phyloP scores from a whole-genome alignment of 257 asterid genomes.

The Capsicum baccatum region DNA sequence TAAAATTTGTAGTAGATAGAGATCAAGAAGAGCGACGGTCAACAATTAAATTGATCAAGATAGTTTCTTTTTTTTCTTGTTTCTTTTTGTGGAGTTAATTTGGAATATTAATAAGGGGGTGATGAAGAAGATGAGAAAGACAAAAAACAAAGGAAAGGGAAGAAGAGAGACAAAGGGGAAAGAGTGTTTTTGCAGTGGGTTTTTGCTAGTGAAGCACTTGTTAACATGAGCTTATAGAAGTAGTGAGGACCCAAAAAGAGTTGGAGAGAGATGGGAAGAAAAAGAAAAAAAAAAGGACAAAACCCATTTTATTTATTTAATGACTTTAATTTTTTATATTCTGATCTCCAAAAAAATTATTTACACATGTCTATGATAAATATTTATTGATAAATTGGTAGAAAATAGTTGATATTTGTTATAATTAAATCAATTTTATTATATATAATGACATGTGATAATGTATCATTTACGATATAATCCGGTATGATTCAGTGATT shows the following conservation, averaged over 20 bases:
- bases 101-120: conserved; percentile 26
- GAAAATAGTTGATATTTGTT: background rate
- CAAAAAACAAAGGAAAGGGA: conserved; percentile 28
- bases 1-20: background rate
- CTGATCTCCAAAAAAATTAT: background rate
- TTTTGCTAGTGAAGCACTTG: conserved; percentile 68
- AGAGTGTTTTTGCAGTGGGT: conserved; percentile 58
- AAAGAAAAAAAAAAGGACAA: background rate
- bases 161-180: conserved; percentile 25
- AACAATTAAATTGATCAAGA: background rate
- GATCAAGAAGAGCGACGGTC: conserved; percentile 18
- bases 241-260: conserved; percentile 50
- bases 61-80: background rate
- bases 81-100: conserved; percentile 16
- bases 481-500: background rate
- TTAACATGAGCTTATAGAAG: conserved; percentile 81
- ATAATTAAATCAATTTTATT: background rate
- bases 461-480: background rate
- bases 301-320: background rate
- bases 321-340: too few relatives aligned
- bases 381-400: background rate
- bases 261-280: conserved; percentile 30
- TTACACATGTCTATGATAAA: background rate
- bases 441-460: background rate
- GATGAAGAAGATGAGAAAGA: conserved; percentile 25